These are phyloP conservation scores for Myrmaecium sp. DNA, from an alignment of 2,329 filamentous ascomycete species.

Conservation along the genomic window DNA sequence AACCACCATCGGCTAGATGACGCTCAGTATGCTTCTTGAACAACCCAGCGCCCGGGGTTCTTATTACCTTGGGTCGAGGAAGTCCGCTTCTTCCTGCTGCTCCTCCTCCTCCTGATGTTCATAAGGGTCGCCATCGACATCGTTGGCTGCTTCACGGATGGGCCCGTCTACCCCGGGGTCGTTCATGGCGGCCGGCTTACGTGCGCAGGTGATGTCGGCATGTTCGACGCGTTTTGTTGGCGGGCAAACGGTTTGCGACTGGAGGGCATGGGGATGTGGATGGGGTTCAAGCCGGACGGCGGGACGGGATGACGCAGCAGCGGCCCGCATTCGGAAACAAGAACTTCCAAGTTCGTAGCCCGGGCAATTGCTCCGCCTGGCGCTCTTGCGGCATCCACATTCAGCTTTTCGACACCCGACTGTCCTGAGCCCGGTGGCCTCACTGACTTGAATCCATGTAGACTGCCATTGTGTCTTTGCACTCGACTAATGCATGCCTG, in stretches of 20 bases:
- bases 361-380: too few relatives aligned
- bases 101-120: constrained; percentile 17
- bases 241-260: not conserved
- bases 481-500: too few relatives aligned
- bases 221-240: too few relatives aligned
- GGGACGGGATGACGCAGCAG: not conserved
- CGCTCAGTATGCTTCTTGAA: too few relatives aligned
- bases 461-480: too few relatives aligned
- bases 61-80: constrained; percentile 25
- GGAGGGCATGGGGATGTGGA: not conserved
- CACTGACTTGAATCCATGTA: too few relatives aligned
- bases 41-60: not conserved
- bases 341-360: too few relatives aligned
- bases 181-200: constrained; percentile 24
- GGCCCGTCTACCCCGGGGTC: constrained; percentile 37
- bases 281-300: not conserved
- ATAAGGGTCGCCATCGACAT: constrained; percentile 22
- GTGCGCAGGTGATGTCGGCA: too few relatives aligned
- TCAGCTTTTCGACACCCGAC: too few relatives aligned
- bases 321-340: too few relatives aligned
- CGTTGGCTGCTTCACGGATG: constrained; percentile 29
- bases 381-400: too few relatives aligned
- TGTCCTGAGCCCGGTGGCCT: too few relatives aligned
- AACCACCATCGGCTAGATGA: constrained; percentile 41
- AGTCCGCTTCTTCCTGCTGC: constrained; percentile 24